Evolutionary conservation across 306 rosid species (phyloP), one percentile per base, ranked within the genome.

Genomic region (Ziziphus jujuba): DNA sequence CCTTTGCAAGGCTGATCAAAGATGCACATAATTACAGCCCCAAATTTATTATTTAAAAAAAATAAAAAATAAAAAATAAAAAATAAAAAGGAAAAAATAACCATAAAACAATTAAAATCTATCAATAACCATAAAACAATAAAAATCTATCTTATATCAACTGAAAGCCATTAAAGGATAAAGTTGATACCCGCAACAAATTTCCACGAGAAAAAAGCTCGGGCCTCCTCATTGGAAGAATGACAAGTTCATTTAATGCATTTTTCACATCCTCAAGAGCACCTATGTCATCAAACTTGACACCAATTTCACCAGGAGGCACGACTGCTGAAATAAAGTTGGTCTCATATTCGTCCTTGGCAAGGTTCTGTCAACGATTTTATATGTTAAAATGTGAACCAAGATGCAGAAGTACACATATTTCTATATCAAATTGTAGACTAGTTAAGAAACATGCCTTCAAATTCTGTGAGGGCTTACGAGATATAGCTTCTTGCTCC

Each of bases 191-290:
- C 92, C 96, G 95, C 75, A 93, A 77, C 86, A 93, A 78, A 75
- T 93, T 93, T 69, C 99, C 99, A 63, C 35, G 95, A 69, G 97
- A 84, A 75, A 92, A 92, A 61, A 92, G 96, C 73, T 89, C 98
- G 0, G 98, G 98, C 71, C 98, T 84, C 76, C 84, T 82, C 98
- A 93, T 93, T 38, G 99, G 99, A 75, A 93, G 99, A 85, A 90
- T 93, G 61, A 87, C 99, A 17, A 93, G 90, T 72, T 93, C 99
- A 66, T 93, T 80, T 25, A 93, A 85, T 52, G 97, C 96, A 78
- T 72, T 85, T 75, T 93, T 93, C 70, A 93, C 99, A 54, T 90
- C 87, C 83, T 93, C 99, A 65, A 93, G 90, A 63, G 99, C 99
- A 59, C 99, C 99, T 58, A 93, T 80, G 77, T 93, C 96, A 76